These are phyloP conservation scores for Micromonas commoda DNA, from an alignment of 139 green algal species.

Conservation along the genomic window DNA sequence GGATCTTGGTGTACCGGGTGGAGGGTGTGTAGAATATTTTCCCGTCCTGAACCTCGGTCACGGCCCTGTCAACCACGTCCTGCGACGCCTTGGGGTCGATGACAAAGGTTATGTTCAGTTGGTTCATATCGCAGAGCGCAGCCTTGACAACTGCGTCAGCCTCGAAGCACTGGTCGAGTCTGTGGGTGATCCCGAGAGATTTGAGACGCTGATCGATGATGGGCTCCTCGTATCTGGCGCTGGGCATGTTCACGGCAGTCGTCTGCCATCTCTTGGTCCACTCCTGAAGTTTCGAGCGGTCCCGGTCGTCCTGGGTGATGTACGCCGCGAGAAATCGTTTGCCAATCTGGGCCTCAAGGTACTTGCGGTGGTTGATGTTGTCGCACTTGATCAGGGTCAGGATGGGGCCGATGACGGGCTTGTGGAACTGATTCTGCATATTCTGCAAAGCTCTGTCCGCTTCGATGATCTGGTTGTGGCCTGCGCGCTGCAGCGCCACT, in stretches of 20 bases:
- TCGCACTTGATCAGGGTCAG: background rate
- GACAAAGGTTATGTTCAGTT: slow-evolving; percentile 2
- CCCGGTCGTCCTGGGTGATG: slow-evolving; percentile 14
- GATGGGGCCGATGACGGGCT: slow-evolving; percentile 56
- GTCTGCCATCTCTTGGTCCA: background rate
- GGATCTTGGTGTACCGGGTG: too few species aligned
- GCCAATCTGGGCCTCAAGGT: background rate
- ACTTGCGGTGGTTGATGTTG: background rate
- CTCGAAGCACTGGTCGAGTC: slow-evolving; percentile 68
- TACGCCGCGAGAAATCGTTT: slow-evolving; percentile 17
- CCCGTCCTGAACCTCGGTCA: too few species aligned
- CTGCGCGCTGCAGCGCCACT: background rate
- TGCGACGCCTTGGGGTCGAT: background rate
- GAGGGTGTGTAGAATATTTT: too few species aligned
- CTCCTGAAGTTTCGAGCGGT: background rate
- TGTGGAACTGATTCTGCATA: slow-evolving; percentile 37
- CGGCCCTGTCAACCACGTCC: too few species aligned
- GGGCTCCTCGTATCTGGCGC: background rate
- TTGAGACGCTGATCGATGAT: slow-evolving; percentile 18
- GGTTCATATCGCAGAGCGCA: slow-evolving; percentile 44
- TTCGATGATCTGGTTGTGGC: slow-evolving; percentile 12
- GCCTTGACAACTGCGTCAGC: slow-evolving; percentile 62
- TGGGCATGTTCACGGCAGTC: background rate
- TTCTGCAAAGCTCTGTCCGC: background rate
- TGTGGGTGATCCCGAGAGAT: slow-evolving; percentile 49